phyloP scores from a whole-genome alignment of 2,329 filamentous ascomycete genomes.

The Didymella pinodella region DNA sequence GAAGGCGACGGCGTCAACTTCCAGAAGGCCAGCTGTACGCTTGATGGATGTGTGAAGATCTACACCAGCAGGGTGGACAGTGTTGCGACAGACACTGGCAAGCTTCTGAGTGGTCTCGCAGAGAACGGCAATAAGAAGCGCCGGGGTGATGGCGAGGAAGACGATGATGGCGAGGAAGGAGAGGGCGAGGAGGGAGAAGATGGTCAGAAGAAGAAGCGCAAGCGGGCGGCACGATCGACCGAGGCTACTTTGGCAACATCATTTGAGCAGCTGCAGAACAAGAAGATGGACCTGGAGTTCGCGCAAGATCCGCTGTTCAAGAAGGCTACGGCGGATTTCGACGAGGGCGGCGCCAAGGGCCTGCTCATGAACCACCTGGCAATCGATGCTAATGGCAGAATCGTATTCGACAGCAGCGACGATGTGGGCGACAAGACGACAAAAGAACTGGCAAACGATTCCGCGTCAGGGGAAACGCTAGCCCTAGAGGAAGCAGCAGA shows the following conservation, averaged over 20 bases:
- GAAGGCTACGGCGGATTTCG: conserved; percentile 97
- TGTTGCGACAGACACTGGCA: conserved; percentile 95
- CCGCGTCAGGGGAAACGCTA: conserved; percentile 51
- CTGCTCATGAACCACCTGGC: conserved; percentile 94
- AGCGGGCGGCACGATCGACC: conserved; percentile 82
- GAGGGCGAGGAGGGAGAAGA: conserved; percentile 70
- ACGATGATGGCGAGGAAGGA: conserved; percentile 64
- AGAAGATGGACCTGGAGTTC: conserved; percentile 98
- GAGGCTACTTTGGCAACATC: conserved; percentile 92
- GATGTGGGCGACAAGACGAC: conserved; percentile 68
- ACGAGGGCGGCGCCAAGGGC: conserved; percentile 96
- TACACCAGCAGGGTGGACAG: conserved; percentile 98
- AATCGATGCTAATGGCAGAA: conserved; percentile 88
- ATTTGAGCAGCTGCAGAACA: conserved; percentile 87
- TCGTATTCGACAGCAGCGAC: conserved; percentile 98
- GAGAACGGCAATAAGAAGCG: conserved; percentile 75
- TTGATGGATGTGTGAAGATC: conserved; percentile 98
- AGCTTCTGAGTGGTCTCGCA: conserved; percentile 89
- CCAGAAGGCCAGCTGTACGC: conserved; percentile 95
- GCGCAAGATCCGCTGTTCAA: conserved; percentile 98
- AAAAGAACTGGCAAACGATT: conserved; percentile 55
- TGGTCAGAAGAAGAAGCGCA: conserved; percentile 69
- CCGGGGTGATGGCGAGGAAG: conserved; percentile 47
- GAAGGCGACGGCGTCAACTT: conserved; percentile 98
- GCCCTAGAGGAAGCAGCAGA: conserved; percentile 44